These are phyloP conservation scores for Heracleum sosnowskyi DNA, from an alignment of 129 eudicot genomes.

Conservation along the genomic window DNA sequence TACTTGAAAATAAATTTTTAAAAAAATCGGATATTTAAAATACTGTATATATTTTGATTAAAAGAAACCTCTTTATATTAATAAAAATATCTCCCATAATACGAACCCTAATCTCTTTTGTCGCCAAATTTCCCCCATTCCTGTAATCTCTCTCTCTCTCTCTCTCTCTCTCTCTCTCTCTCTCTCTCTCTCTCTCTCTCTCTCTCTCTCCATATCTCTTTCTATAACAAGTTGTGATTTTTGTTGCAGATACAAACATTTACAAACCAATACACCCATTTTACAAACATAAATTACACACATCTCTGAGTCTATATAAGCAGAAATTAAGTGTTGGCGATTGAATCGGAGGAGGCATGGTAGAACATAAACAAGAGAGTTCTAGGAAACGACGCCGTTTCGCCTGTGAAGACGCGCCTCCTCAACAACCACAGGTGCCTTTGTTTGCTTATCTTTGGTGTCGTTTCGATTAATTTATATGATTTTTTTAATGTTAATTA, in stretches of 20 bases:
- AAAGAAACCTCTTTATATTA: too few species aligned
- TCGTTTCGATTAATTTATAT: background rate
- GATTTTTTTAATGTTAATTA: background rate
- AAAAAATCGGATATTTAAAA: too few species aligned
- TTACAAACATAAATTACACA: background rate
- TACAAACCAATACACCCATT: background rate
- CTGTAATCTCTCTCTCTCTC: too few species aligned
- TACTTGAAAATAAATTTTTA: too few species aligned
- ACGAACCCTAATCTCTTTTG: background rate
- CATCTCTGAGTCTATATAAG: background rate
- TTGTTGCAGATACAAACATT: constrained; percentile 32
- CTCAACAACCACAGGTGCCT: constrained; percentile 39
- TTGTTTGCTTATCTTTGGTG: background rate
- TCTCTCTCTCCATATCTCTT: too few species aligned
- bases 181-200: background rate
- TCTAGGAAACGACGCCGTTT: constrained; percentile 66
- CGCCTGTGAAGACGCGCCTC: constrained; percentile 56
- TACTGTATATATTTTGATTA: too few species aligned
- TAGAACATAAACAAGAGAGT: constrained; percentile 33
- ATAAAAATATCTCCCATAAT: too few species aligned
- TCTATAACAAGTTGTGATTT: background rate
- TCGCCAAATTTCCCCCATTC: background rate
- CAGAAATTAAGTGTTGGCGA: constrained; percentile 21
- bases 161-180: background rate
- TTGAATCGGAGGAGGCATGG: constrained; percentile 27